Conservation (phyloP, 306 rosid genomes). For the Cucumis sativus region Cucumber_9930_V3 NC_026661.2:17163501-17164000, state of each 20-base stretch:
- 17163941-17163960: too few relatives aligned
- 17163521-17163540: constrained; percentile 69
- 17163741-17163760: constrained; percentile 71
- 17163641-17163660: constrained; percentile 98
- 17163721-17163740: constrained; percentile 87
- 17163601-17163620: background rate
- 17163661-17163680: constrained; percentile 98
- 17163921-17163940: too few relatives aligned
- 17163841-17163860: too few relatives aligned
- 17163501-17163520: constrained; percentile 88
- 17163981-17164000: too few relatives aligned
- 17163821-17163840: background rate
- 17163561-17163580: background rate
- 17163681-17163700: constrained; percentile 85
- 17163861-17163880: too few relatives aligned
- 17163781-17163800: background rate
- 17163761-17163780: constrained; percentile 84
- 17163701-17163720: constrained; percentile 66
- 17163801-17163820: background rate
- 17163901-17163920: too few relatives aligned
- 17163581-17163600: background rate
- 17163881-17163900: background rate
- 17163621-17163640: constrained; percentile 7
- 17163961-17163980: too few relatives aligned
- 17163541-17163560: background rate